Evolutionary conservation across 352 stramenopile genomes (phyloP), one percentile per base, ranked within the genome.

Genomic region (Pythium dissimile): DNA sequence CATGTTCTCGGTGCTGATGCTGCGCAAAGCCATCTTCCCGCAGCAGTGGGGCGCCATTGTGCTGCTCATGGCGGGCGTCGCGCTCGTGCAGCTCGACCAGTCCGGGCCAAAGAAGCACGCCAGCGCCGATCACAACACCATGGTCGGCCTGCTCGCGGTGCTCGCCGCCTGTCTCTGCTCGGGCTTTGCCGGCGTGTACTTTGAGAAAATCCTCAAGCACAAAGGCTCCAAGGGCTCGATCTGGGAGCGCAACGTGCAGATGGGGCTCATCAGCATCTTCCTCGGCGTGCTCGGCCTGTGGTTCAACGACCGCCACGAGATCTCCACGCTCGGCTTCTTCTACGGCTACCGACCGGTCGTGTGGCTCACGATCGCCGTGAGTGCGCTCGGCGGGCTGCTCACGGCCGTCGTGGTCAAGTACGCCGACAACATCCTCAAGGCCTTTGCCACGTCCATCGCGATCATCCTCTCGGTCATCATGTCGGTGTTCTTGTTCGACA

Each of bases 401-500:
- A 92, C 83, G 5, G 84, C 84, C 13, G 80, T 92, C 5, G 84
- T 94, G 20, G 83, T 94, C 55, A 92, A 92, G 56, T 94, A 92
- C 53, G 83, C 84, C 18, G 84, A 94, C 67, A 94, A 94, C 55
- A 89, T 94, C 54, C 63, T 94, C 61, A 94, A 94, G 68, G 84
- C 77, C 15, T 94, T 94, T 41, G 82, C 82, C 2, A 94, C 84
- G 37, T 92, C 84, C 9, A 90, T 94, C 49, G 83, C 82, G 7
- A 80, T 92, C 24, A 73, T 94, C 27, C 64, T 94, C 1, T 92
- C 80, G 15, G 81, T 91, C 47, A 79, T 94, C 50, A 73, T 92
- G 62, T 91, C 82, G 56, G 79, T 90, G 30, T 91, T 92, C 51
- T 56, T 94, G 13, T 94, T 94, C 32, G 75, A 88, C 69, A 92